Evolutionary conservation across 164 flowering plant species (phyloP).

Genomic region (Stephania yunnanensis): DNA sequence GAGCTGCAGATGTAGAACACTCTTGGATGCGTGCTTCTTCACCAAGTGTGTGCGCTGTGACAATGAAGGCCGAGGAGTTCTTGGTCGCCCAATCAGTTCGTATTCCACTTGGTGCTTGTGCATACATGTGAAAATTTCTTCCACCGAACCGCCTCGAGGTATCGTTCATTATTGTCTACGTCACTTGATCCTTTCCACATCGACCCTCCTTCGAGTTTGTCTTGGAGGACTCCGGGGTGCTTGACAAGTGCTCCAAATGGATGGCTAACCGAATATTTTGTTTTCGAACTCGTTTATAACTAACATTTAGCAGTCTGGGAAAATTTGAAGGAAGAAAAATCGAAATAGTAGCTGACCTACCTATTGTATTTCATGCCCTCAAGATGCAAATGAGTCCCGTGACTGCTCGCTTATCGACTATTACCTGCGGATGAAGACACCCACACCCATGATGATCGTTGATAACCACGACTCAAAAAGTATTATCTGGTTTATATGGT

Average conservation of each 20-base stretch:
- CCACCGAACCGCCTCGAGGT: no score
- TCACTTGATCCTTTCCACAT: no score
- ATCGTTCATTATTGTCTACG: no score
- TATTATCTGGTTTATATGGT: no score
- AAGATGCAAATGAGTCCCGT: slow-evolving; percentile 72
- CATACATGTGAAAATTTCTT: no score
- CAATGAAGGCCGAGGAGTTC: slow-evolving; percentile 39
- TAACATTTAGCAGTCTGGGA: not conserved
- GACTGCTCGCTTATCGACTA: slow-evolving; percentile 49
- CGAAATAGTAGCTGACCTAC: slow-evolving; percentile 18
- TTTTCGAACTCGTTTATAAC: not conserved
- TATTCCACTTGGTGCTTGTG: slow-evolving; percentile 52
- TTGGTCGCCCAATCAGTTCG: slow-evolving; percentile 32
- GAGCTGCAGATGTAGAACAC: slow-evolving; percentile 65
- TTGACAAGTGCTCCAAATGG: no score
- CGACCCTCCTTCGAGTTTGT: no score
- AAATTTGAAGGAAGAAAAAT: no score
- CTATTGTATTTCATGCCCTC: slow-evolving; percentile 72
- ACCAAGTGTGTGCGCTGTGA: slow-evolving; percentile 72
- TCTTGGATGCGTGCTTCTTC: slow-evolving; percentile 41
- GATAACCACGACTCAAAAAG: no score
- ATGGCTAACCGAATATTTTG: no score
- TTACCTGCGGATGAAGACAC: slow-evolving; percentile 55
- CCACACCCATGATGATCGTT: no score
- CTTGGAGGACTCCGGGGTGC: no score